A percentile compares a stretch with the other conserved stretches of the same genome.
These are phyloP conservation scores for Phoenix dactylifera DNA, from an alignment of 176 grass and related monocot species.

Conservation along the genomic window DNA sequence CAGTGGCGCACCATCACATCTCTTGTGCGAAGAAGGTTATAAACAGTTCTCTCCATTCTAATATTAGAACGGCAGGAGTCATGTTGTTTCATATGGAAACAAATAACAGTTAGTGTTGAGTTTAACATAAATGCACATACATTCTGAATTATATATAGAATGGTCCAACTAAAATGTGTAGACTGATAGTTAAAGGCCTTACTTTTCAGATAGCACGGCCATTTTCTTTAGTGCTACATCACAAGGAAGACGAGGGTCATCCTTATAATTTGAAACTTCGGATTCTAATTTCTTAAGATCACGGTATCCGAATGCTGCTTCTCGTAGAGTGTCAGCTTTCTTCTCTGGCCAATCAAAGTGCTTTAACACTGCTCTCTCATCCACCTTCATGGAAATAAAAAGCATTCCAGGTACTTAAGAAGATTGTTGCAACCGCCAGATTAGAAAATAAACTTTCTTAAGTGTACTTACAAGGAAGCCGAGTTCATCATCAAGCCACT, in stretches of 20 bases:
- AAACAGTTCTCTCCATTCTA: conserved; percentile 76
- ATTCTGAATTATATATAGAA: too few species aligned
- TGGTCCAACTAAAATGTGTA: not conserved
- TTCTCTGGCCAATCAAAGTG: conserved; percentile 99
- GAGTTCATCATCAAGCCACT: conserved; percentile 97
- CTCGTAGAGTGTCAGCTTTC: conserved; percentile 83
- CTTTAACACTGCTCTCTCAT: conserved; percentile 94
- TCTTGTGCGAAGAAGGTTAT: conserved; percentile 78
- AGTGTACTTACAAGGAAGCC: conserved; percentile 71
- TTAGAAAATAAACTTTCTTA: not conserved
- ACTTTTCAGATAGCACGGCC: conserved; percentile 91
- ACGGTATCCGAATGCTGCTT: conserved; percentile 93
- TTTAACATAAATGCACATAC: too few species aligned
- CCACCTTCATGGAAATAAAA: conserved; percentile 45
- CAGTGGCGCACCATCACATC: conserved; percentile 71
- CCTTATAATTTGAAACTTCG: conserved; percentile 84
- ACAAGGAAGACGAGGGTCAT: conserved; percentile 67
- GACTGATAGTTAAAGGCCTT: not conserved
- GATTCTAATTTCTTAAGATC: conserved; percentile 89
- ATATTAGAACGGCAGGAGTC: conserved; percentile 20
- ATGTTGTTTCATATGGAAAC: conserved; percentile 8
- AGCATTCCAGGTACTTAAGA: not conserved
- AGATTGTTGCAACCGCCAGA: not conserved
- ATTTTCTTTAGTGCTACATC: conserved; percentile 92
- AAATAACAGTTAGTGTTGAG: too few species aligned